phyloP scores from a whole-genome alignment of 2,329 filamentous ascomycete genomes.

The Zalaria sp. region DNA sequence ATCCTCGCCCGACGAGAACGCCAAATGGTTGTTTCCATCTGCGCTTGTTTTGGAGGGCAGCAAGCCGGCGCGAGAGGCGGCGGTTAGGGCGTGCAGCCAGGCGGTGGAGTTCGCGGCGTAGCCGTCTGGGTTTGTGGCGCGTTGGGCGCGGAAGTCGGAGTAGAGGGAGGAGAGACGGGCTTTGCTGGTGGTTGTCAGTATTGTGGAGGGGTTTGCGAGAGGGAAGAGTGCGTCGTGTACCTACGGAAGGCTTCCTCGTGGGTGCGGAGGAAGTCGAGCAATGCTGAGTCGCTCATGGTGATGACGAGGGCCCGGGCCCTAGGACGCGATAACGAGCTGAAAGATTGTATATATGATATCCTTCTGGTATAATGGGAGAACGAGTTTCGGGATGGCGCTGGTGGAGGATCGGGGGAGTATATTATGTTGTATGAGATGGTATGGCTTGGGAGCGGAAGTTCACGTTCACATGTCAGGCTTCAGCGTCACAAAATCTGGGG shows the following conservation, averaged over 20 bases:
- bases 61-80: constrained; percentile 51
- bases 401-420: too few species aligned
- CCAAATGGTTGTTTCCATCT: constrained; percentile 23
- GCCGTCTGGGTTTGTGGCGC: constrained; percentile 68
- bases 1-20: constrained; percentile 41
- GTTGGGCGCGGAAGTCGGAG: constrained; percentile 68
- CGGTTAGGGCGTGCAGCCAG: constrained; percentile 63
- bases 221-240: constrained; percentile 16
- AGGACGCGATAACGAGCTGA: too few species aligned
- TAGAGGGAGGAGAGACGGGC: constrained; percentile 68
- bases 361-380: too few species aligned
- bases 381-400: too few species aligned
- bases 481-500: too few species aligned
- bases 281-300: constrained; percentile 21
- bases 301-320: background rate
- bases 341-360: too few species aligned
- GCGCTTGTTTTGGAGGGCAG: constrained; percentile 18
- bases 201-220: background rate
- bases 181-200: constrained; percentile 2
- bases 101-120: constrained; percentile 67
- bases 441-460: too few species aligned
- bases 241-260: constrained; percentile 36
- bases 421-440: too few species aligned
- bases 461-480: too few species aligned
- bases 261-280: constrained; percentile 45